Conservation (phyloP, 1,139 yeast species). For the Saccharomyces hybrid region DNA sequence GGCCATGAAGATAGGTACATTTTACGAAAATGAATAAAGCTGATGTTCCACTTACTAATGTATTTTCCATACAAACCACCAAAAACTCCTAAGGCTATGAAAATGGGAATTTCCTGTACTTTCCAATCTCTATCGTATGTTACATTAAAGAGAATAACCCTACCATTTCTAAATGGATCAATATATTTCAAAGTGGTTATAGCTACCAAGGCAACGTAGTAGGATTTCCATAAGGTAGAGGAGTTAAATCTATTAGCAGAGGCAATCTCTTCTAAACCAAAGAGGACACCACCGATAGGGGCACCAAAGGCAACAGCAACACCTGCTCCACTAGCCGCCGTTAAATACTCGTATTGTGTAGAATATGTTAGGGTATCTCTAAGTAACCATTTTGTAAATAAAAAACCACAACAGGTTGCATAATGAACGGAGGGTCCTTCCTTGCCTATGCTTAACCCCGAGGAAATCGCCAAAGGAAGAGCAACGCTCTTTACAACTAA, state of each 20-base stretch:
- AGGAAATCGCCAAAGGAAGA: slow-evolving; percentile 77
- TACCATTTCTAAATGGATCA: slow-evolving; percentile 93
- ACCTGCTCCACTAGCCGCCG: slow-evolving; percentile 90
- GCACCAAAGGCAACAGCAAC: slow-evolving; percentile 91
- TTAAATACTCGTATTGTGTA: slow-evolving; percentile 43
- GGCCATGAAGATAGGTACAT: slow-evolving; percentile 43
- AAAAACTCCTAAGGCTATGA: slow-evolving; percentile 70
- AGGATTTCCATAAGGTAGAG: slow-evolving; percentile 82
- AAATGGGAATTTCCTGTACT: slow-evolving; percentile 75
- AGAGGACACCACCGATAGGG: slow-evolving; percentile 90
- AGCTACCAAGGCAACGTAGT: slow-evolving; percentile 85
- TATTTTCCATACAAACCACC: slow-evolving; percentile 89
- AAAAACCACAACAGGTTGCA: slow-evolving; percentile 58
- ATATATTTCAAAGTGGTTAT: slow-evolving; percentile 67
- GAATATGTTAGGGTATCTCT: slow-evolving; percentile 40
- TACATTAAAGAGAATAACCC: slow-evolving; percentile 85
- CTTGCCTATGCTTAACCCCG: slow-evolving; percentile 86
- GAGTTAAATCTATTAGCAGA: slow-evolving; percentile 49
- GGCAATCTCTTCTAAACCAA: slow-evolving; percentile 57
- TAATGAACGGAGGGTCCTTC: slow-evolving; percentile 93
- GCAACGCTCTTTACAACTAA: slow-evolving; percentile 69
- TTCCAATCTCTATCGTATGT: slow-evolving; percentile 83
- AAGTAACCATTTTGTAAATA: slow-evolving; percentile 35
- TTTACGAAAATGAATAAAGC: slow-evolving; percentile 74
- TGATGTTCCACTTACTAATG: slow-evolving; percentile 70